Conservation (phyloP, 2,329 filamentous ascomycete genomes). For the Fusarium anguioides region DNA sequence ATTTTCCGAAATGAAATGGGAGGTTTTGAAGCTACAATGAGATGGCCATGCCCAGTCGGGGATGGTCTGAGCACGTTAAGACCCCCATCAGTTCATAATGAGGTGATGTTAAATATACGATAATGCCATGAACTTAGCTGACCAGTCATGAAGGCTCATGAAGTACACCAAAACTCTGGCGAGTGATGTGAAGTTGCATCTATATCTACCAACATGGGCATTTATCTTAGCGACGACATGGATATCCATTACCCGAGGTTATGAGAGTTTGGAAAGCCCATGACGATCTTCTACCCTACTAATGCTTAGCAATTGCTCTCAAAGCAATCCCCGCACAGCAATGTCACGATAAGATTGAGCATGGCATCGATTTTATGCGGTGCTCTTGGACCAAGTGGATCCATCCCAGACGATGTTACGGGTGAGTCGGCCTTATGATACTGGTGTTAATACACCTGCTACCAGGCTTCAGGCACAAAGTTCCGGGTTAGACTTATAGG, state of each 20-base stretch:
- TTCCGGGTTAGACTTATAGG: not conserved
- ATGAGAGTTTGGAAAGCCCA: not conserved
- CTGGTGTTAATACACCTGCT: conserved; percentile 7
- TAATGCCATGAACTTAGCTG: conserved; percentile 13
- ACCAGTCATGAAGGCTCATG: conserved; percentile 2
- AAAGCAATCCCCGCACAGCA: conserved; percentile 3
- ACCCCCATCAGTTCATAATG: conserved; percentile 21
- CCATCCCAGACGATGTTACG: not conserved
- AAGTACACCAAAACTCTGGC: not conserved
- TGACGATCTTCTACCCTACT: not conserved
- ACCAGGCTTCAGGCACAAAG: not conserved
- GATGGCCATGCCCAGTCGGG: conserved; percentile 3
- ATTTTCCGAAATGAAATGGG: conserved; percentile 11
- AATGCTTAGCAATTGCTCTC: not conserved
- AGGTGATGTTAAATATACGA: not conserved
- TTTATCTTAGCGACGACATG: not conserved
- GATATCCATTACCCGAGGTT: not conserved
- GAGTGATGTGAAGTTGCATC: not conserved
- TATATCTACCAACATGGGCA: not conserved
- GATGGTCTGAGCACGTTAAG: not conserved
- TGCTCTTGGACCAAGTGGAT: conserved; percentile 17
- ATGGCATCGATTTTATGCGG: conserved; percentile 11
- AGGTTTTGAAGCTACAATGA: not conserved
- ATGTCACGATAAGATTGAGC: conserved; percentile 6
- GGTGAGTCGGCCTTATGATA: not conserved